Evolutionary conservation across 306 rosid species (phyloP).

Genomic region (barrel medic (Medicago truncatula)): MtrunA17r5.0-ANR NC_053047.1:7552501-7553000

Average conservation of each 20-base stretch:
- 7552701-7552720: too few relatives aligned
- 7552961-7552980: conserved; percentile 73
- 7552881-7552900: conserved; percentile 88
- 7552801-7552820: neutral
- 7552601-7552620: too few relatives aligned
- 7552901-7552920: conserved; percentile 86
- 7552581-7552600: too few relatives aligned
- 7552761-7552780: neutral
- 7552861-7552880: conserved; percentile 72
- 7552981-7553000: conserved; percentile 54
- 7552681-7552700: too few relatives aligned
- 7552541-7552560: too few relatives aligned
- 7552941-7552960: conserved; percentile 85
- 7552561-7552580: too few relatives aligned
- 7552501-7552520: too few relatives aligned
- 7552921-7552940: conserved; percentile 83
- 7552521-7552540: too few relatives aligned
- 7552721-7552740: too few relatives aligned
- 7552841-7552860: conserved; percentile 7
- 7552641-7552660: too few relatives aligned
- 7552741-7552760: neutral
- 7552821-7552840: conserved; percentile 16
- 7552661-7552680: too few relatives aligned
- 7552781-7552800: neutral
- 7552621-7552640: too few relatives aligned